These are phyloP conservation scores for Boechera stricta DNA, from an alignment of 345 rosid genomes.

Conservation along the genomic window DNA sequence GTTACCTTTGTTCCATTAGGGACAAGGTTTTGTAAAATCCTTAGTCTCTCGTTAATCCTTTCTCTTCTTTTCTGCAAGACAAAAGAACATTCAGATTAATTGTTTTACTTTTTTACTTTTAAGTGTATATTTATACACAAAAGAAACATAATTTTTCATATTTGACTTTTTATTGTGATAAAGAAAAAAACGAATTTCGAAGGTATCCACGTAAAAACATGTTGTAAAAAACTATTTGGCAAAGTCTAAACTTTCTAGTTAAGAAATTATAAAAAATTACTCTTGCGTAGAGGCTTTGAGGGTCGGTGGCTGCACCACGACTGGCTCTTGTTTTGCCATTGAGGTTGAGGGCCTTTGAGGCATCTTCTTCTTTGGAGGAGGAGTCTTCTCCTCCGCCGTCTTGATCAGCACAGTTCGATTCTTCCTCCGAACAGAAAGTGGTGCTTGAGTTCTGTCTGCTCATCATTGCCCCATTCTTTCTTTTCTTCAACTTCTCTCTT, in stretches of 20 bases:
- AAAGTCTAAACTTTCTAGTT: background rate
- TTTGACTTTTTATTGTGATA: background rate
- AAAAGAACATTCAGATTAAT: slow-evolving; percentile 4
- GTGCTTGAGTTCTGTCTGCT: slow-evolving; percentile 57
- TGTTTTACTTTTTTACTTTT: background rate
- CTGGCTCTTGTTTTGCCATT: slow-evolving; percentile 78
- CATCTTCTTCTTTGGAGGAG: slow-evolving; percentile 46
- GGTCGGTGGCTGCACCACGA: slow-evolving; percentile 83
- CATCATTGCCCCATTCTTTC: slow-evolving; percentile 40
- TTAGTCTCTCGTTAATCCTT: slow-evolving; percentile 80
- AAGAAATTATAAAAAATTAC: slow-evolving; percentile 41
- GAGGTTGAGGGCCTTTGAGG: slow-evolving; percentile 49
- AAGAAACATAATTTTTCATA: background rate
- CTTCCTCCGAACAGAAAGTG: slow-evolving; percentile 67
- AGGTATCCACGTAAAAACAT: background rate
- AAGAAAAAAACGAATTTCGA: background rate
- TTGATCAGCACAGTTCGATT: slow-evolving; percentile 52
- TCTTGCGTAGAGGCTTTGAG: slow-evolving; percentile 91
- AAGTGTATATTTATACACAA: background rate
- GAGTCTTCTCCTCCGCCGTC: slow-evolving; percentile 47
- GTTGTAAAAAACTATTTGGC: background rate
- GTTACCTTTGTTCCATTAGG: slow-evolving; percentile 91
- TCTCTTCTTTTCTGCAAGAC: slow-evolving; percentile 83
- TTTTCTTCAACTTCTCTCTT: slow-evolving; percentile 32
- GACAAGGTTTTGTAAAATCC: slow-evolving; percentile 76